A percentile compares a stretch with the other conserved stretches of the same genome.
These are phyloP conservation scores for Berberis vulgaris DNA, from an alignment of 164 flowering plant species.

Conservation along the genomic window DNA sequence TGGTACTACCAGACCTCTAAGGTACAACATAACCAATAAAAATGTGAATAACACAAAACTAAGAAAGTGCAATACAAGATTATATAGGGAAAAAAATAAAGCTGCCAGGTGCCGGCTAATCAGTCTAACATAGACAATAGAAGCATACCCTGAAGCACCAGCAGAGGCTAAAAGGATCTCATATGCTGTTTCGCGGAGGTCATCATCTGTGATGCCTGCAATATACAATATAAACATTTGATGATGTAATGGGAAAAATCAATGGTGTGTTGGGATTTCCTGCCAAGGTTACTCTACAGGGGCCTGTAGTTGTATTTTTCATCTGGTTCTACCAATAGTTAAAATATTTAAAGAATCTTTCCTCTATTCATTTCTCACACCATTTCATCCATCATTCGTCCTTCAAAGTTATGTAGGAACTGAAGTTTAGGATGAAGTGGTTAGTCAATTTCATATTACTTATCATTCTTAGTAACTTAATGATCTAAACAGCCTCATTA, in stretches of 20 bases:
- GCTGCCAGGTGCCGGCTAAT: too few relatives aligned
- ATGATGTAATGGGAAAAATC: not conserved
- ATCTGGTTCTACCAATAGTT: not conserved
- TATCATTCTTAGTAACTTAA: not conserved
- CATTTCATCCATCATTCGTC: not conserved
- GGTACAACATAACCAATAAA: not conserved
- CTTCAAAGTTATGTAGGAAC: not conserved
- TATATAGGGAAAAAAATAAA: too few relatives aligned
- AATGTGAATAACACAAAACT: not conserved
- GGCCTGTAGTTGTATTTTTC: too few relatives aligned
- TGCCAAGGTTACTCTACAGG: too few relatives aligned
- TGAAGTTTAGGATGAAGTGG: not conserved
- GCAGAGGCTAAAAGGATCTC: conserved; percentile 92
- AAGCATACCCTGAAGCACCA: conserved; percentile 81
- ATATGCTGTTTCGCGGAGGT: conserved; percentile 93
- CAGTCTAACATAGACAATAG: conserved; percentile 1
- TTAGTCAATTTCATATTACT: not conserved
- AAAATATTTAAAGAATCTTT: not conserved
- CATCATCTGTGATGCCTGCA: conserved; percentile 85
- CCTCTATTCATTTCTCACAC: not conserved
- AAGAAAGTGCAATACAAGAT: not conserved
- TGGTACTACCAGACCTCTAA: conserved; percentile 89
- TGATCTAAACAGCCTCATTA: not conserved
- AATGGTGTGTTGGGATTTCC: too few relatives aligned
- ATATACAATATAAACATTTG: not conserved